phyloP scores from a whole-genome alignment of 1,284 basidiomycete genomes.

The Leccinum subrobustum region DNA sequence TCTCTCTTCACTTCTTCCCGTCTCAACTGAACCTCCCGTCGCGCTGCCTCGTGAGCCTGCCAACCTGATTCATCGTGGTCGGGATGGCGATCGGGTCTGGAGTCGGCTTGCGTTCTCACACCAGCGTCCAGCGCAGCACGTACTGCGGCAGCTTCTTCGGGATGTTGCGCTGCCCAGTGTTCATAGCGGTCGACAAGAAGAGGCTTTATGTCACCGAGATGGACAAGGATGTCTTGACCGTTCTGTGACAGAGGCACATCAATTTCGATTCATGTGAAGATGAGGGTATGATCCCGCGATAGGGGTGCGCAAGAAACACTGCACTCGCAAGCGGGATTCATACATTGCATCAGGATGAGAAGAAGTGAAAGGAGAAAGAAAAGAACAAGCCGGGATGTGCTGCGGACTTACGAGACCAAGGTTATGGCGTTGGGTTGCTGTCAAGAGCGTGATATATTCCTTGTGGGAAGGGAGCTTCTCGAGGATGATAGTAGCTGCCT shows the following conservation, averaged over 20 bases:
- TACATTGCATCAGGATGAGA: constrained; percentile 6
- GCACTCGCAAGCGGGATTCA: not conserved
- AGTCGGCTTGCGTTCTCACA: constrained; percentile 26
- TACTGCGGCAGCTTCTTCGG: constrained; percentile 29
- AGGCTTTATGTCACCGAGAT: constrained; percentile 50
- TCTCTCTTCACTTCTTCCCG: constrained; percentile 30
- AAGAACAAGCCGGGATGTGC: constrained; percentile 1
- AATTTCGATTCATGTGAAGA: constrained; percentile 15
- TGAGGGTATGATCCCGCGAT: not conserved
- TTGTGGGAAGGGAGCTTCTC: constrained; percentile 42
- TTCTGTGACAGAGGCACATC: constrained; percentile 46
- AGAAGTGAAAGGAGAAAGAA: not conserved
- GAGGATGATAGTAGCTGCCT: constrained; percentile 43
- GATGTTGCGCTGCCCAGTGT: constrained; percentile 42
- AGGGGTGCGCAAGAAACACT: not conserved
- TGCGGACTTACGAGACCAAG: constrained; percentile 39
- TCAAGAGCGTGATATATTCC: constrained; percentile 36
- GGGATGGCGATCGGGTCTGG: constrained; percentile 26
- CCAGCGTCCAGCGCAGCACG: constrained; percentile 22
- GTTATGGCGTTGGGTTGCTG: constrained; percentile 37
- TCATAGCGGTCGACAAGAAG: constrained; percentile 51
- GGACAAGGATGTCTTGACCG: constrained; percentile 63
- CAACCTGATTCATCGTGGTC: constrained; percentile 39
- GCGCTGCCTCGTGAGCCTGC: constrained; percentile 39
- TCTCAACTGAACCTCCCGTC: constrained; percentile 32